phyloP scores from a whole-genome alignment of 352 stramenopile species.

The Peronospora belbahrii region DNA sequence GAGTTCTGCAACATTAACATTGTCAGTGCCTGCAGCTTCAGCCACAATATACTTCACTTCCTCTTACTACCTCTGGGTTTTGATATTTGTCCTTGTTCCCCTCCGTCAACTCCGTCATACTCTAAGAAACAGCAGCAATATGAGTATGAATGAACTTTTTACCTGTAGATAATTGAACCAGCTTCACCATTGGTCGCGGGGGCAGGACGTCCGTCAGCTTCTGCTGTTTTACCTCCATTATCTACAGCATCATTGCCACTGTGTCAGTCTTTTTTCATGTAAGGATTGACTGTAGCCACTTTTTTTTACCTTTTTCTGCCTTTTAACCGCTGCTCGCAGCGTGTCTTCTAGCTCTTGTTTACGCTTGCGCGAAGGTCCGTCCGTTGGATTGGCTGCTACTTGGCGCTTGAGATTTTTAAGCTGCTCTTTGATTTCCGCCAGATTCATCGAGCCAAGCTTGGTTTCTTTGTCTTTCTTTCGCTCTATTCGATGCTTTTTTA shows the following conservation, averaged over 20 bases:
- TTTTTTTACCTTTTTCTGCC: conserved; percentile 45
- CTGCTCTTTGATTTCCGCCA: conserved; percentile 41
- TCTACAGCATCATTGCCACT: conserved; percentile 19
- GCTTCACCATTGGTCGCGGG: conserved; percentile 24
- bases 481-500: conserved; percentile 65
- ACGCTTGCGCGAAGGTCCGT: conserved; percentile 59
- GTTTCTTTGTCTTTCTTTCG: conserved; percentile 50
- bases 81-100: conserved; percentile 64
- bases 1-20: conserved; percentile 39
- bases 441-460: conserved; percentile 54
- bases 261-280: background rate
- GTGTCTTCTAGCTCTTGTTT: conserved; percentile 78
- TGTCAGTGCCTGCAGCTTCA: background rate
- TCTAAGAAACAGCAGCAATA: conserved; percentile 35
- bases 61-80: conserved; percentile 49
- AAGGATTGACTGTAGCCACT: too few species aligned
- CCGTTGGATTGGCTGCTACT: conserved; percentile 45
- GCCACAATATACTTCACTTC: background rate
- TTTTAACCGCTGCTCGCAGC: conserved; percentile 57
- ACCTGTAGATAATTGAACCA: background rate
- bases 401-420: conserved; percentile 64
- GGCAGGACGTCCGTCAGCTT: conserved; percentile 30
- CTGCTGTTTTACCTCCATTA: conserved; percentile 34
- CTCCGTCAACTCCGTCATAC: conserved; percentile 38
- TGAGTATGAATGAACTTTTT: too few species aligned